phyloP scores from a whole-genome alignment of 2,329 filamentous ascomycete species.

The Daldinia sp. region DNA sequence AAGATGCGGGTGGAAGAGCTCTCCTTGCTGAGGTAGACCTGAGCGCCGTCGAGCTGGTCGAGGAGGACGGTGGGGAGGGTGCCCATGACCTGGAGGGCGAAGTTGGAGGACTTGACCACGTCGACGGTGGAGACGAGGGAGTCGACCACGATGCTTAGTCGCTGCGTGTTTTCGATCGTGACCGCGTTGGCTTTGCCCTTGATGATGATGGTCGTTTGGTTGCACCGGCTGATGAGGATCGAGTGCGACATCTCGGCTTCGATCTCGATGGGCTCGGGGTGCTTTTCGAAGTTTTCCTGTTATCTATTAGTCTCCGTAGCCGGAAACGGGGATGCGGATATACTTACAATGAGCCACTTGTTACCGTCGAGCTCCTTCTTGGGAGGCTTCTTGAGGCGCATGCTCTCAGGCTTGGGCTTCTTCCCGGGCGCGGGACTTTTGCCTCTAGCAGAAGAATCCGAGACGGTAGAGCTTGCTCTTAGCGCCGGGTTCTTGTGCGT shows the following conservation, averaged over 20 bases:
- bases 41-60: slow-evolving; percentile 91
- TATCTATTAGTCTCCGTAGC: slow-evolving; percentile 14
- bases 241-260: slow-evolving; percentile 85
- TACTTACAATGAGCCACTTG: slow-evolving; percentile 86
- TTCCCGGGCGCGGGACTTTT: slow-evolving; percentile 91
- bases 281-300: slow-evolving; percentile 90
- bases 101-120: slow-evolving; percentile 93
- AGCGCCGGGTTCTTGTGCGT: slow-evolving; percentile 97
- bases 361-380: slow-evolving; percentile 84
- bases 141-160: slow-evolving; percentile 86
- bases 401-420: slow-evolving; percentile 85
- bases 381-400: slow-evolving; percentile 83
- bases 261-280: slow-evolving; percentile 76
- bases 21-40: slow-evolving; percentile 84
- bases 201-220: slow-evolving; percentile 87
- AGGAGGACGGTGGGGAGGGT: slow-evolving; percentile 86
- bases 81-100: slow-evolving; percentile 91
- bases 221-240: slow-evolving; percentile 90
- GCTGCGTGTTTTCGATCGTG: slow-evolving; percentile 87
- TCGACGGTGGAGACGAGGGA: slow-evolving; percentile 90
- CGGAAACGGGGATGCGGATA: background rate
- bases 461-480: slow-evolving; percentile 75
- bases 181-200: slow-evolving; percentile 97
- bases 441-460: slow-evolving; percentile 65
- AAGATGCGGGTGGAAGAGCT: slow-evolving; percentile 83